phyloP scores from a whole-genome alignment of 2,329 filamentous ascomycete genomes.

The Penicillium sp. region DNA sequence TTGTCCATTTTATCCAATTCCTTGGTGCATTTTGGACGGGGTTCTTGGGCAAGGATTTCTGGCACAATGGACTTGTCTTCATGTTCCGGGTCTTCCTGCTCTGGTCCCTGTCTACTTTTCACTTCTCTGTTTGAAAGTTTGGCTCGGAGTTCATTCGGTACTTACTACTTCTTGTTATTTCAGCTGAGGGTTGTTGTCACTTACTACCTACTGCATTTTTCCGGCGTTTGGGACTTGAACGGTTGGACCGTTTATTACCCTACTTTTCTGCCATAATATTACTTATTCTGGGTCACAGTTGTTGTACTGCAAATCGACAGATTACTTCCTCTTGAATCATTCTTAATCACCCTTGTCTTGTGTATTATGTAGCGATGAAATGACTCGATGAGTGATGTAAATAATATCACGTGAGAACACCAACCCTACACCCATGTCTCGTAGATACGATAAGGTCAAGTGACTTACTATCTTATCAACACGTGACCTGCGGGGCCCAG shows the following conservation, averaged over 20 bases:
- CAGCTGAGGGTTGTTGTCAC: conserved; percentile 16
- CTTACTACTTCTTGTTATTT: conserved; percentile 8
- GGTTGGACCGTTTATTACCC: conserved; percentile 1
- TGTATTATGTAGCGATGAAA: not conserved
- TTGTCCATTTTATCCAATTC: conserved; percentile 2
- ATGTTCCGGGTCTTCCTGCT: not conserved
- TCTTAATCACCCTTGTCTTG: not conserved
- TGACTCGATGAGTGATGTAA: not conserved
- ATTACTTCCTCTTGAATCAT: not conserved
- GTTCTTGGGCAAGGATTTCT: not conserved
- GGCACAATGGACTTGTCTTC: not conserved
- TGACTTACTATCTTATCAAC: conserved; percentile 13
- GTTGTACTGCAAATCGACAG: not conserved
- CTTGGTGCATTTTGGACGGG: conserved; percentile 4
- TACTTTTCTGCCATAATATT: not conserved
- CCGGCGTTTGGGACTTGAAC: conserved; percentile 19
- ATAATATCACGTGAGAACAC: not conserved
- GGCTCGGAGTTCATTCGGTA: conserved; percentile 9
- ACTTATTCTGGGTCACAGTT: not conserved
- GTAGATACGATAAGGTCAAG: not conserved
- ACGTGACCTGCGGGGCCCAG: conserved; percentile 14
- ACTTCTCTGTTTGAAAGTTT: conserved; percentile 3
- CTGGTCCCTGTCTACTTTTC: not conserved
- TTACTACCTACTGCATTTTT: conserved; percentile 22
- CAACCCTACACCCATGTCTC: not conserved